Evolutionary conservation across 345 rosid species (phyloP), one percentile per base, ranked within the genome.

Genomic region (Diplotaxis tenuifolia): DNA sequence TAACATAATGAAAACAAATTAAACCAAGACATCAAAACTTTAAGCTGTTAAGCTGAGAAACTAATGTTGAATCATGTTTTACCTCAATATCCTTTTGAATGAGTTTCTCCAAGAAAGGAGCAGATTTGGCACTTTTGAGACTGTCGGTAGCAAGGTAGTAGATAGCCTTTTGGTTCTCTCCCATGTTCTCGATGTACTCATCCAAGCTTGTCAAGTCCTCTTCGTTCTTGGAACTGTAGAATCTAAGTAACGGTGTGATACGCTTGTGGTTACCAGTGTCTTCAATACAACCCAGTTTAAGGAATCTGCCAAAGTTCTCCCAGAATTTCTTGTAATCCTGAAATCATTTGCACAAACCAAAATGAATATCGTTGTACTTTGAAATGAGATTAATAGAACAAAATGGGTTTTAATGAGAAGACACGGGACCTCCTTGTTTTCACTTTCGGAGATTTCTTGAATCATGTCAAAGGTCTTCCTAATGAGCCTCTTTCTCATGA

Each of bases 321-420:
- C 99, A 95, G 79, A 95, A 92, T 65, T 90, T 95, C 78, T 90
- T 90, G 80, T 90, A 95, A 82, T 92, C 99, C 98, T 95, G 86
- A 12, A 73, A 79, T 27, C 62, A 74, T 45, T 42, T 36, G 7
- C 72, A 68, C 45, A 29, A 68, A 71, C 22, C 22, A 67, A 73
- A 11, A 62, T 54, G 56, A 58, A 19, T 61, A 74, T 31, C 15
- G 2, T 10, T 9, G 3, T 22, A 3, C 27, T 25, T 49, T 4
- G 1, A 71, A 40, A 60, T 27, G 23, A 53, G 45, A 47, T 32
- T 21, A 67, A 67, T 22, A 12, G 45, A 28, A 54, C 7, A 54
- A 4, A 29, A 52, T n/a, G 19, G 3, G 32, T 20, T 36, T n/a
- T 27, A 32, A 22, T 18, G 18, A 56, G 23, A n/a, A 55, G 31